Conservation (phyloP, 148 eudicot species). For the Persicaria tinctoria region DNA sequence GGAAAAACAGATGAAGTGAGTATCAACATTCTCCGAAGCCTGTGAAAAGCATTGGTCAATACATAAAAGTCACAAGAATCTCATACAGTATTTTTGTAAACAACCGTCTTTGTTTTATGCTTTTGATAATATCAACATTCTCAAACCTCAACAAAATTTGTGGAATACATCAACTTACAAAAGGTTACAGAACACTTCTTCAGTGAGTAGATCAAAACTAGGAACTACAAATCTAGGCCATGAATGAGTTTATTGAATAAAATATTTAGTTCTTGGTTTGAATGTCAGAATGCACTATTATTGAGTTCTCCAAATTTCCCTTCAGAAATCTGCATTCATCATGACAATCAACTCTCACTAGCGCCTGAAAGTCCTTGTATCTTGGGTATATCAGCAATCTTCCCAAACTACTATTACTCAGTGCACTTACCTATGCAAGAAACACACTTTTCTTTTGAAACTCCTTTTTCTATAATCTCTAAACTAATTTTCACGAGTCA, state of each 20-base stretch:
- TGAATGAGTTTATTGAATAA: background rate
- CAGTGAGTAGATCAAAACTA: background rate
- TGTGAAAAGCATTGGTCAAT: slow-evolving; percentile 17
- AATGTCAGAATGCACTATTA: background rate
- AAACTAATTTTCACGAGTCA: background rate
- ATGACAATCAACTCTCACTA: background rate
- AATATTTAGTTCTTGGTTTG: background rate
- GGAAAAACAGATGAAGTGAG: slow-evolving; percentile 87
- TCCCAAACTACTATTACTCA: background rate
- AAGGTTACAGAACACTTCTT: background rate
- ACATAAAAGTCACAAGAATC: background rate
- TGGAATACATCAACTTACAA: background rate
- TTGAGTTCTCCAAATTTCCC: background rate
- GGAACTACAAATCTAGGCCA: background rate
- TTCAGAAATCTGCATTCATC: background rate
- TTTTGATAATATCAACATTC: background rate
- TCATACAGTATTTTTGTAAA: background rate
- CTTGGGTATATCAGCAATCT: background rate
- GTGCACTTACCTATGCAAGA: background rate
- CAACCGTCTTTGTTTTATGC: background rate
- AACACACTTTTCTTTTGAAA: background rate
- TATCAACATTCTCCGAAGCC: slow-evolving; percentile 72
- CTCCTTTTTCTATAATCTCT: background rate
- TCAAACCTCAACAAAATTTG: background rate
- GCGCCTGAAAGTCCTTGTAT: background rate